Conservation (phyloP, 352 stramenopile genomes). For the Globisporangium abappressorium region DNA sequence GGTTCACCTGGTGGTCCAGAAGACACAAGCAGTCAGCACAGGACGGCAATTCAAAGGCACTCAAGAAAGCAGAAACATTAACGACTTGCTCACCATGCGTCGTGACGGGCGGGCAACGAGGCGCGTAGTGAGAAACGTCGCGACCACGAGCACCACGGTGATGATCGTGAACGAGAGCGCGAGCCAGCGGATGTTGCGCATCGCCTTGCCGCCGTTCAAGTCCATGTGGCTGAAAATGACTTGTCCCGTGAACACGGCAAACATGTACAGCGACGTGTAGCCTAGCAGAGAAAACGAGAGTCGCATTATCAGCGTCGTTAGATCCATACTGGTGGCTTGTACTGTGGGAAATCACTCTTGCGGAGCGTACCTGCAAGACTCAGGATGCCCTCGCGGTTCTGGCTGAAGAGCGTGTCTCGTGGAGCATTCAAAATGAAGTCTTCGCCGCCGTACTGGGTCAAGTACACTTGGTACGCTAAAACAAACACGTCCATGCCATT, state of each 20-base stretch:
- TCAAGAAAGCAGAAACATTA: neutral
- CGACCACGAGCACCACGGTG: conserved; percentile 38
- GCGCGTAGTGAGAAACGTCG: conserved; percentile 54
- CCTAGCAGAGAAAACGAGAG: conserved; percentile 29
- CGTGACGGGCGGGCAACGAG: conserved; percentile 62
- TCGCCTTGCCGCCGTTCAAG: conserved; percentile 45
- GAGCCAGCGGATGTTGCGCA: conserved; percentile 69
- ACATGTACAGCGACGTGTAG: conserved; percentile 90
- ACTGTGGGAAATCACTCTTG: neutral
- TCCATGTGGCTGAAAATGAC: conserved; percentile 71
- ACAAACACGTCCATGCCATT: neutral
- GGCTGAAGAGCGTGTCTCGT: conserved; percentile 76
- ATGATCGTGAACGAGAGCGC: conserved; percentile 38
- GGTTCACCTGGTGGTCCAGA: conserved; percentile 50
- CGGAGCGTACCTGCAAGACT: conserved; percentile 69
- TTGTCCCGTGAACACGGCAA: conserved; percentile 58
- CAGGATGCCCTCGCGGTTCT: conserved; percentile 96
- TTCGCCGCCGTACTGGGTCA: conserved; percentile 67
- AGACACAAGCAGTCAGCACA: neutral
- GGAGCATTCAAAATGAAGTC: conserved; percentile 75
- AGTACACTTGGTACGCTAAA: conserved; percentile 78
- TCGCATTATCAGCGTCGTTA: neutral
- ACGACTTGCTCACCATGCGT: conserved; percentile 48
- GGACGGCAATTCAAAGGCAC: neutral
- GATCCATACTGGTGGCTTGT: neutral